A percentile compares a stretch with the other conserved stretches of the same genome.
These are phyloP conservation scores for Penicillium desertorum DNA, from an alignment of 495 filamentous ascomycete genomes.

Conservation along the genomic window DNA sequence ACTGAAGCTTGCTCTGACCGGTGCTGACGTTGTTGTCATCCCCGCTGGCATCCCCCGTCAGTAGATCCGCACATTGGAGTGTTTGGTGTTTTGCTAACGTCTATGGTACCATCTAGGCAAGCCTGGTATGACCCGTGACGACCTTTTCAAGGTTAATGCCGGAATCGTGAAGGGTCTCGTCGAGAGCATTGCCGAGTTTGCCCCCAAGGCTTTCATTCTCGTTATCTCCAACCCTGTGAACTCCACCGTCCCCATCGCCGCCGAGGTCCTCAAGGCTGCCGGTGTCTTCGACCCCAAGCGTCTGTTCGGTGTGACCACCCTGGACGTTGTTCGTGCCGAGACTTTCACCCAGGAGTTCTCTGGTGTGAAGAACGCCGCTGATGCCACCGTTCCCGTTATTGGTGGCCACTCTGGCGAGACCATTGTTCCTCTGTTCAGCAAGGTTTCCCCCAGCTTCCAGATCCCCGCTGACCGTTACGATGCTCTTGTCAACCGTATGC, in stretches of 20 bases:
- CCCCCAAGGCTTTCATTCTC: conserved; percentile 88
- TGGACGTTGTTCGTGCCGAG: conserved; percentile 96
- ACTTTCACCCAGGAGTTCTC: conserved; percentile 89
- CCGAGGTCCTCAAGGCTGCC: conserved; percentile 90
- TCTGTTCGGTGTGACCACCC: conserved; percentile 96
- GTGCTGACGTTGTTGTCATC: conserved; percentile 93
- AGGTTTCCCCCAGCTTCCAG: conserved; percentile 71
- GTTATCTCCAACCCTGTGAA: conserved; percentile 99
- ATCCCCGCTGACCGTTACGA: conserved; percentile 87
- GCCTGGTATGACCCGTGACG: conserved; percentile 98
- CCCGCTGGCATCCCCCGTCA: conserved; percentile 95
- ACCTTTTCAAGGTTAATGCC: conserved; percentile 98
- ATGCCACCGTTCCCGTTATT: conserved; percentile 84
- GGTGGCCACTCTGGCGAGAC: conserved; percentile 97
- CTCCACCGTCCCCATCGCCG: conserved; percentile 96
- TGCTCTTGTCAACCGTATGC: conserved; percentile 78
- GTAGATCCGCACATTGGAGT: conserved; percentile 36
- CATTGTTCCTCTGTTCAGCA: conserved; percentile 96
- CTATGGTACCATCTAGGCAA: conserved; percentile 62
- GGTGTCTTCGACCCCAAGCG: conserved; percentile 90
- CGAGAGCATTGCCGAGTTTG: conserved; percentile 78
- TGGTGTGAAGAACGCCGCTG: conserved; percentile 76
- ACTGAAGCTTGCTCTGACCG: conserved; percentile 80
- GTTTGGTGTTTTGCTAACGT: conserved; percentile 12
- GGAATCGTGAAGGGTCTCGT: conserved; percentile 87